Base-by-base conservation (phyloP, 2,329 filamentous ascomycete species). In the Mycosphaerella sp. region DNA sequence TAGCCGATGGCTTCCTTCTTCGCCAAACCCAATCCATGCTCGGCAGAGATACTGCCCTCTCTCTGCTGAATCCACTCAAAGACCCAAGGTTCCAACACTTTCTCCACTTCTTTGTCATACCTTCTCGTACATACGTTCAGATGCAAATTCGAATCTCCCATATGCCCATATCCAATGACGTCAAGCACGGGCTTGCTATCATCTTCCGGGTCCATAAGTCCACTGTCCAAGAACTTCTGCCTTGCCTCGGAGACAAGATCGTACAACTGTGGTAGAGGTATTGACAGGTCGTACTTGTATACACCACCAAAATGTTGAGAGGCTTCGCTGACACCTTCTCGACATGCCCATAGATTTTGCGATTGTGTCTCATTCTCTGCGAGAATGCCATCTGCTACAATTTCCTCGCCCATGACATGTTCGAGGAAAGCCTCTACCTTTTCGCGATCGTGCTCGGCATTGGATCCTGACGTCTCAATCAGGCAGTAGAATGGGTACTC, bases 261-360 rank as follows among this genome's bases (percentile, higher is more conserved):
- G 73, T 98, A 98, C 64, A 98, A 81, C 60, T 95, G 85, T 10
- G 80, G 72, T 25, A 98, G 78, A 1, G 93, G 93, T 59, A 98
- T 95, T 6, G 93, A 97, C 28, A 98, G 78, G 66, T 98, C 93
- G 69, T 98, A 98, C 74, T 98, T 98, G 79, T 98, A 98, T 7
- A 93, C 90, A 40, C 90, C 93, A 52, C 93, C 94, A 72, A 86
- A 89, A 69, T 96, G 89, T 56, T 87, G 87, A 21, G 94, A 76
- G 41, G 85, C 84, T 73, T 98, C 93, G 0, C 90, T 85, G 61
- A 98, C 88, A 60, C 89, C 89, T 75, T 98, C 93, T 57, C 93
- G 83, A 82, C 90, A 97, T 53, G 81, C 78, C 93, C 93, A 98
- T 45, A 98, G 78, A 3, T 85, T 78, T 65, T 81, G 82, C 59